Percentiles rank a stretch among this genome's conserved stretches.
Conservation (phyloP, 176 grass and related monocot genomes). For the Elymus sibiricus region DNA sequence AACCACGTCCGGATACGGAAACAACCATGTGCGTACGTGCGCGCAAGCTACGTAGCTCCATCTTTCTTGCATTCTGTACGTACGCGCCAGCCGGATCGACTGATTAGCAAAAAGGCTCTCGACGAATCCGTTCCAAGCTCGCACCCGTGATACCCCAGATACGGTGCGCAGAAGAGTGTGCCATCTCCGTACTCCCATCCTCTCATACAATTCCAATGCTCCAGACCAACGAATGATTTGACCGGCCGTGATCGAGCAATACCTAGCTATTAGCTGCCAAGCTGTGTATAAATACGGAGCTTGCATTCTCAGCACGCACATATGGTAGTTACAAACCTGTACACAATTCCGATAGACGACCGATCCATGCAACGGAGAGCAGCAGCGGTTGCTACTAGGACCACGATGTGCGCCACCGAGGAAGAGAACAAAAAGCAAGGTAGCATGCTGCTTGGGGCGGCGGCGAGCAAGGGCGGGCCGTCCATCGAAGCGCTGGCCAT, state of each 20-base stretch:
- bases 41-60: too few species aligned
- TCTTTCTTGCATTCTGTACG: too few species aligned
- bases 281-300: constrained; percentile 6
- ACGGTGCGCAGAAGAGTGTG: neutral
- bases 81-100: neutral
- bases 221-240: neutral
- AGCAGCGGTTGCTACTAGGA: neutral
- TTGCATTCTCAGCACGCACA: neutral
- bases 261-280: neutral
- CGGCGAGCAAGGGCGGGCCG: neutral
- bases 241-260: neutral
- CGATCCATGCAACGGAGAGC: neutral
- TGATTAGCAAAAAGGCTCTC: neutral
- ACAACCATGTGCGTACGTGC: neutral
- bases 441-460: too few species aligned
- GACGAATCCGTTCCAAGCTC: neutral
- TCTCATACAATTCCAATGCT: neutral
- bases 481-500: constrained; percentile 41
- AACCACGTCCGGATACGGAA: constrained; percentile 20
- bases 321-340: neutral
- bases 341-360: neutral
- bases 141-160: constrained; percentile 3
- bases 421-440: neutral
- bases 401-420: neutral
- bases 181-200: neutral